phyloP scores from a whole-genome alignment of 2,329 filamentous ascomycete species.

The Sarocladiaceae sp. region DNA sequence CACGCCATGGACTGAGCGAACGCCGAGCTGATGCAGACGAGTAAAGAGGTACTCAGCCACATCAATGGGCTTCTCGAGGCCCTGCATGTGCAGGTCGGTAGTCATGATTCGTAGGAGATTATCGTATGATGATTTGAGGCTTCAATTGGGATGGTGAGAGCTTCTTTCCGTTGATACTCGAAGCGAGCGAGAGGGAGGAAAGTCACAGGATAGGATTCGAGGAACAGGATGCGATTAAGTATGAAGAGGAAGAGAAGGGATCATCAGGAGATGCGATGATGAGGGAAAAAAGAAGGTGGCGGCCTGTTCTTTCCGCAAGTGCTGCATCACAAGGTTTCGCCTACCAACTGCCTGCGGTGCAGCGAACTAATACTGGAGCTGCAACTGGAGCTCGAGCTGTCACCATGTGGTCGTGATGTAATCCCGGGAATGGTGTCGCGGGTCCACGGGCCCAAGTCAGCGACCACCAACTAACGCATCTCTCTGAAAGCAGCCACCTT shows the following conservation, averaged over 20 bases:
- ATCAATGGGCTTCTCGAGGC: conserved; percentile 47
- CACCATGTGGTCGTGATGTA: conserved; percentile 8
- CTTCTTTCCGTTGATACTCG: too few species aligned
- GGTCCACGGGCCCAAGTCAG: neutral
- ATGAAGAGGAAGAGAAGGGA: neutral
- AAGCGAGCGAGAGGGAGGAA: neutral
- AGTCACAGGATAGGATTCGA: neutral
- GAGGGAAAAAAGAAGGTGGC: neutral
- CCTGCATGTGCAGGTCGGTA: conserved; percentile 37
- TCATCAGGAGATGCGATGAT: neutral
- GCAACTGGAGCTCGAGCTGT: too few species aligned
- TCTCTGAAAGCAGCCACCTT: too few species aligned
- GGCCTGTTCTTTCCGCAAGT: conserved; percentile 1
- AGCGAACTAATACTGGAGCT: too few species aligned
- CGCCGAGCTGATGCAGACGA: conserved; percentile 59
- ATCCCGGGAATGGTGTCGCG: conserved; percentile 2
- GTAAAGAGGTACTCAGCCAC: conserved; percentile 66
- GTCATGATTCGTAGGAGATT: conserved; percentile 16
- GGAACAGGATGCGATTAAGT: neutral
- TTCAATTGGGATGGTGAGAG: too few species aligned
- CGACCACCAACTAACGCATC: too few species aligned
- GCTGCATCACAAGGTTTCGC: neutral
- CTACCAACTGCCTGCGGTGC: neutral
- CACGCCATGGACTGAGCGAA: conserved; percentile 63
- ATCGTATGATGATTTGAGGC: neutral